phyloP scores from a whole-genome alignment of 805 yeast species.

The Torulaspora delbrueckii region DNA sequence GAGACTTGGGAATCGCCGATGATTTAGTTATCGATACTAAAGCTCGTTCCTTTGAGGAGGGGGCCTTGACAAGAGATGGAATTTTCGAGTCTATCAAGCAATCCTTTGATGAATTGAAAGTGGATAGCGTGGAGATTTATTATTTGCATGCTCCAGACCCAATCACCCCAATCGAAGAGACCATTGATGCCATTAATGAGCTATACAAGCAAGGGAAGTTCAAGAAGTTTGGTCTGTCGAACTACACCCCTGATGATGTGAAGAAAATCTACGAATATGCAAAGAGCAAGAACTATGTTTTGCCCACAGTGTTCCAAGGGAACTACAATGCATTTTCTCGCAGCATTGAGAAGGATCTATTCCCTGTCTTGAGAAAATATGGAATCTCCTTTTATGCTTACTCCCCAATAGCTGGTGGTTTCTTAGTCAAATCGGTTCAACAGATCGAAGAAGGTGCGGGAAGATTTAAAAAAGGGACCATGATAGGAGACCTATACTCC shows the following conservation, averaged over 20 bases:
- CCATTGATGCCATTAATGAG: slow-evolving; percentile 23
- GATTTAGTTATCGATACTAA: slow-evolving; percentile 21
- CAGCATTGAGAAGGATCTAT: slow-evolving; percentile 18
- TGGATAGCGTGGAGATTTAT: slow-evolving; percentile 20
- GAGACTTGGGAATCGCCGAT: slow-evolving; percentile 12
- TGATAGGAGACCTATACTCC: slow-evolving; percentile 16
- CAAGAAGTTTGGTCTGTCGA: slow-evolving; percentile 27
- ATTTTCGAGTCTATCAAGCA: slow-evolving; percentile 13
- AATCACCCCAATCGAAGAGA: slow-evolving; percentile 23
- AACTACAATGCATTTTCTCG: slow-evolving; percentile 28
- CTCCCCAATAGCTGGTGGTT: slow-evolving; percentile 27
- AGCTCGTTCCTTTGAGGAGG: slow-evolving; percentile 15
- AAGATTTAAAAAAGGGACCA: slow-evolving; percentile 13
- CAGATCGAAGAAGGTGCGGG: slow-evolving; percentile 14
- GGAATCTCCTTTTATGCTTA: slow-evolving; percentile 25
- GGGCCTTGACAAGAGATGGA: slow-evolving; percentile 13
- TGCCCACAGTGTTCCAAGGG: slow-evolving; percentile 31
- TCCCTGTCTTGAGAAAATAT: slow-evolving; percentile 20
- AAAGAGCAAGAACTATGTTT: slow-evolving; percentile 20
- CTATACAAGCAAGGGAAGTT: slow-evolving; percentile 24
- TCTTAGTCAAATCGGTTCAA: slow-evolving; percentile 16
- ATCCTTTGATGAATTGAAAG: slow-evolving; percentile 14
- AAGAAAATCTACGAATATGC: slow-evolving; percentile 18
- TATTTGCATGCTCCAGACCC: slow-evolving; percentile 28
- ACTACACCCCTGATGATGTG: slow-evolving; percentile 22